These are phyloP conservation scores for Harrya chromipes DNA, from an alignment of 768 basidiomycete genomes.

Conservation along the genomic window DNA sequence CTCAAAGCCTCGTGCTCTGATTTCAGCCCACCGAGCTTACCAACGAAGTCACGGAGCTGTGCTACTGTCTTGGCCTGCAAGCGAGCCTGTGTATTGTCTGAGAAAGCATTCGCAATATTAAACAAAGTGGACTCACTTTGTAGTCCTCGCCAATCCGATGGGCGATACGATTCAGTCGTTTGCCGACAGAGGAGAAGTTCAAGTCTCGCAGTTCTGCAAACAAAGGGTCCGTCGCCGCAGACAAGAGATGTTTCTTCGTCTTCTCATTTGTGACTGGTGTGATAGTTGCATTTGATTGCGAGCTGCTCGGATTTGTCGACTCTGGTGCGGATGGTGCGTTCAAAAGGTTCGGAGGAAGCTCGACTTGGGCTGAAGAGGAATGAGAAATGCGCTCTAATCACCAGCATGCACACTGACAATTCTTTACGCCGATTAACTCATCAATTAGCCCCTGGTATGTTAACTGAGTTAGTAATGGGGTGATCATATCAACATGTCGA, in stretches of 20 bases:
- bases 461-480: slow-evolving; percentile 90
- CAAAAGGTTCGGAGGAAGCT: slow-evolving; percentile 71
- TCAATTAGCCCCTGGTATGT: slow-evolving; percentile 97
- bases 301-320: slow-evolving; percentile 36
- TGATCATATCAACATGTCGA: slow-evolving; percentile 91
- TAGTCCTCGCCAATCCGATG: slow-evolving; percentile 88
- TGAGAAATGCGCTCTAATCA: neutral
- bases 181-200: slow-evolving; percentile 90
- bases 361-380: slow-evolving; percentile 59
- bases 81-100: slow-evolving; percentile 50
- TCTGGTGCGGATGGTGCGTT: slow-evolving; percentile 50
- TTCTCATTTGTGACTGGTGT: slow-evolving; percentile 66
- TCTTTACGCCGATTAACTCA: slow-evolving; percentile 85
- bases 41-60: slow-evolving; percentile 93
- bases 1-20: slow-evolving; percentile 86
- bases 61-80: slow-evolving; percentile 87
- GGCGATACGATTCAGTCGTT: slow-evolving; percentile 75
- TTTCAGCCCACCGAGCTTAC: slow-evolving; percentile 89
- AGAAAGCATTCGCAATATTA: slow-evolving; percentile 1
- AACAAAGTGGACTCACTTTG: slow-evolving; percentile 49
- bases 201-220: slow-evolving; percentile 82
- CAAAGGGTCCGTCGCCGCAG: slow-evolving; percentile 74
- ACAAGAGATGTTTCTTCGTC: slow-evolving; percentile 86
- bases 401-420: slow-evolving; percentile 52
- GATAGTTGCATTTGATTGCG: slow-evolving; percentile 42